Conservation (phyloP, 768 basidiomycete species). For the Tricholoma sp. region DNA sequence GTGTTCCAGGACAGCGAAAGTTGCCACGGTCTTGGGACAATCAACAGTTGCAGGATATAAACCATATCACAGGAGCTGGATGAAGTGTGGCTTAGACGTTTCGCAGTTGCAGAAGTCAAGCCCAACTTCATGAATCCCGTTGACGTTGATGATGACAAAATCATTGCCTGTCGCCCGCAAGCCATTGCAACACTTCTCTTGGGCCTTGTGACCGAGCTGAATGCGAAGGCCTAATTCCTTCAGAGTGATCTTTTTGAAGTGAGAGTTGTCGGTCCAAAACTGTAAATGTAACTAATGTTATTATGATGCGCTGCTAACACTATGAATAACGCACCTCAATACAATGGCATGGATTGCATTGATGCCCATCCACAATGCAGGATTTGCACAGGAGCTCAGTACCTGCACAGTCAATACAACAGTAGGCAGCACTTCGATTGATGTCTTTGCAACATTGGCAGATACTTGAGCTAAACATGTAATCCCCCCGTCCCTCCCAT, state of each 20-base stretch:
- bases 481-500: constrained; percentile 4
- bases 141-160: constrained; percentile 21
- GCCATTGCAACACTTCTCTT: constrained; percentile 14
- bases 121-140: constrained; percentile 23
- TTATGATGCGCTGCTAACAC: neutral
- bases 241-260: neutral
- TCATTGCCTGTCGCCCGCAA: constrained; percentile 8
- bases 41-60: constrained; percentile 20
- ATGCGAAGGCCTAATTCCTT: constrained; percentile 1
- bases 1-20: constrained; percentile 18
- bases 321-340: neutral
- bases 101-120: constrained; percentile 29
- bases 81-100: constrained; percentile 1
- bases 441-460: neutral
- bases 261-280: neutral
- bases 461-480: neutral
- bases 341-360: neutral
- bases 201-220: constrained; percentile 16
- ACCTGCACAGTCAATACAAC: constrained; percentile 2
- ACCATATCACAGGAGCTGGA: constrained; percentile 26
- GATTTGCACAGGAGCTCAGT: neutral
- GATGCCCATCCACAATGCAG: constrained; percentile 1
- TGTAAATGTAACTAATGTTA: neutral
- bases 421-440: neutral
- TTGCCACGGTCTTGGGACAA: constrained; percentile 22